A percentile compares a stretch with the other conserved stretches of the same genome.
Evolutionary conservation across 208 protist genomes (phyloP).

Genomic region (Trichomonas tenax): DNA sequence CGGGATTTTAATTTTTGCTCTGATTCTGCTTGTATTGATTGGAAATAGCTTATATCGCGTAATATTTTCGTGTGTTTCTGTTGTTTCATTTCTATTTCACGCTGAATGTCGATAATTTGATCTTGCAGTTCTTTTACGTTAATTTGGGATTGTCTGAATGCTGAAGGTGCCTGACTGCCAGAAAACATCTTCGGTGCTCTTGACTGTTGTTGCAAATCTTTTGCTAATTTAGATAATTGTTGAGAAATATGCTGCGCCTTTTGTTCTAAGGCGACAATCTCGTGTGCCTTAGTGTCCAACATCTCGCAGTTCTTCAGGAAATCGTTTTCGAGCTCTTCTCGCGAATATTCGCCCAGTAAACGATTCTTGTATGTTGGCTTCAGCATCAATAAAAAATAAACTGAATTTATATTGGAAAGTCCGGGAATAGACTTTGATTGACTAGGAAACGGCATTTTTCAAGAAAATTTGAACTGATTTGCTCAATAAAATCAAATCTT

Average conservation of each 20-base stretch:
- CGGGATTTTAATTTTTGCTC: background rate
- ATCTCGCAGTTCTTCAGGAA: constrained; percentile 20
- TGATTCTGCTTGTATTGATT: background rate
- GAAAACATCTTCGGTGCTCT: background rate
- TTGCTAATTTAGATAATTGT: background rate
- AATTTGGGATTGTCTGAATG: background rate
- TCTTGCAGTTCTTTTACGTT: background rate
- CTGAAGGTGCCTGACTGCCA: background rate
- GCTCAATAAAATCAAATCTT: no score
- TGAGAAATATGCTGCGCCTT: background rate
- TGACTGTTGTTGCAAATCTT: background rate
- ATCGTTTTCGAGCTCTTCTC: background rate
- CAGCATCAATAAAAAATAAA: no score
- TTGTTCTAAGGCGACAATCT: background rate
- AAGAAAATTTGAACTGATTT: no score
- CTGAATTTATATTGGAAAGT: no score
- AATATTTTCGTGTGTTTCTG: background rate
- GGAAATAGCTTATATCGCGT: background rate
- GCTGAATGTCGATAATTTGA: background rate
- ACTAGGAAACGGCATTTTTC: no score
- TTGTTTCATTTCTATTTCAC: background rate
- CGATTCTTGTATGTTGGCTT: background rate
- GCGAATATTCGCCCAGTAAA: background rate
- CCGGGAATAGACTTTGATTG: no score
- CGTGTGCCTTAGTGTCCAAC: background rate